Evolutionary conservation across 2,329 filamentous ascomycete genomes (phyloP), one percentile per base, ranked within the genome.

Genomic region (Sphaerulina vaccinii): DNA sequence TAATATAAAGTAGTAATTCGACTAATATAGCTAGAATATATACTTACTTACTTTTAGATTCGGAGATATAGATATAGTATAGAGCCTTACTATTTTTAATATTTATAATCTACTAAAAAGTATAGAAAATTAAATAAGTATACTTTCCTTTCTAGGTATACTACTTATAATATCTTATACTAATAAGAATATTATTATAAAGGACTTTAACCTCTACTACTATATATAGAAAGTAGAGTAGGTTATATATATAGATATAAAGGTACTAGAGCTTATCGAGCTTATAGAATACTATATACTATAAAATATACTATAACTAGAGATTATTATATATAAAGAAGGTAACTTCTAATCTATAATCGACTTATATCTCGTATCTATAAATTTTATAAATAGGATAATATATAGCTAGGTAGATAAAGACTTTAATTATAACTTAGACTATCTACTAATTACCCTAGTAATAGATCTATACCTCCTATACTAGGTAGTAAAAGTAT

Each of bases 11-110:
- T 49, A 41, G 45, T 22, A 22, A 18, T 40, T 49, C 24, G 23
- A 49, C 23, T 38, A 24, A 10, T 41, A 49, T 49, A 49, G 45
- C 35, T 15, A 22, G 35, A 36, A 49, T 10, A 36, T 46, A 36
- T 46, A 37, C 27, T 46, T 29, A 11, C 43, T 46, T 32, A 43
- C 22, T 23, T 32, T 43, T n/a, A 15, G 23, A 29, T 27, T 27
- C 22, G 22, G 19, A 9, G 15, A 43, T 19, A 19, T 18, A 43
- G 40, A 43, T 10, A 27, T 11, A 15, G 22, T 15, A 11, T 15
- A 43, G 40, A 29, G 23, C 19, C 13, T 27, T 43, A 43, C 13
- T 15, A 43, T 43, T 7, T 43, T 43, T 32, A 43, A 43, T 32
- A 43, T 29, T 36, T 49, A 40, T 32, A 40, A 49, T n/a, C 22